These are phyloP conservation scores for Hyaloscypha variabilis DNA, from an alignment of 495 filamentous ascomycete species.

Conservation along the genomic window DNA sequence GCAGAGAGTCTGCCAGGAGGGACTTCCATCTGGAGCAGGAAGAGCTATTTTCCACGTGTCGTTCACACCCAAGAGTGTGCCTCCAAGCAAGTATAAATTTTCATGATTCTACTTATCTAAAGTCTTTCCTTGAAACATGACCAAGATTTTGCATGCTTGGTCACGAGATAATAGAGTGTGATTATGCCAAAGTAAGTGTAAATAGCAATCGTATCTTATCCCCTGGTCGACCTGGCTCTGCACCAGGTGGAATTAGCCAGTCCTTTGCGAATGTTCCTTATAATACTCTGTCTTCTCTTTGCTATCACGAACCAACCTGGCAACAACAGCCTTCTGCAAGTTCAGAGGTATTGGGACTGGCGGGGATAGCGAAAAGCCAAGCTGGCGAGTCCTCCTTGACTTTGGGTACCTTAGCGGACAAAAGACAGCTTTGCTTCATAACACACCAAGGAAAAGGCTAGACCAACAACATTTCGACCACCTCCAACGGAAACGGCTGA, in stretches of 20 bases:
- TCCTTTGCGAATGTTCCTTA: too few relatives aligned
- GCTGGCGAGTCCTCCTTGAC: neutral
- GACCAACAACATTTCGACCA: neutral
- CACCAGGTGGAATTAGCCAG: too few relatives aligned
- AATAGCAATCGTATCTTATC: neutral
- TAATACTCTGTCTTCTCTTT: too few relatives aligned
- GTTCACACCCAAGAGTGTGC: too few relatives aligned
- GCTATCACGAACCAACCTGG: too few relatives aligned
- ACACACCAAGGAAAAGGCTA: neutral
- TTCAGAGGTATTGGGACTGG: neutral
- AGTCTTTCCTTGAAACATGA: neutral
- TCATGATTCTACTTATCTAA: too few relatives aligned
- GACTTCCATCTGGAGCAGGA: too few relatives aligned
- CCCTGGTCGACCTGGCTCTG: neutral
- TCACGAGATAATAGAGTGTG: neutral
- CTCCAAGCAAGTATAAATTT: too few relatives aligned
- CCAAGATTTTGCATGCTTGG: neutral
- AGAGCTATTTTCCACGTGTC: too few relatives aligned
- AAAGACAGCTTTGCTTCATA: neutral
- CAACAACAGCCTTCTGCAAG: neutral
- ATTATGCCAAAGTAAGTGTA: neutral
- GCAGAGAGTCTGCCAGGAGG: too few relatives aligned
- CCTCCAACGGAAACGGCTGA: neutral
- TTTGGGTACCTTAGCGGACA: neutral
- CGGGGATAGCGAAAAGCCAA: neutral